phyloP scores from a whole-genome alignment of 1,284 basidiomycete genomes.

The Irpex sp. region DNA sequence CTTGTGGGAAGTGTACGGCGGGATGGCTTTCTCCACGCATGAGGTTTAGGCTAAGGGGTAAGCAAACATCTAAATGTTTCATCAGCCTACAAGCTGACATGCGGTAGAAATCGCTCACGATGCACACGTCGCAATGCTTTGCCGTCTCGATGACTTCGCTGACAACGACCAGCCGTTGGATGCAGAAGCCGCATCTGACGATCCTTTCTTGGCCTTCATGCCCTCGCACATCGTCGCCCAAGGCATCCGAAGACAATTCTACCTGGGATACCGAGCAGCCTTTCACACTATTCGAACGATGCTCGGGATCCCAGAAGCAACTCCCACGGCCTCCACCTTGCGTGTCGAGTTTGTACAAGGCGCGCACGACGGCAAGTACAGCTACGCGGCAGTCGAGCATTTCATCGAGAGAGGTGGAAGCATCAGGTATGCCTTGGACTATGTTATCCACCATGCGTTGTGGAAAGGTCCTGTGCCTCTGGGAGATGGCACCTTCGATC shows the following conservation, averaged over 20 bases:
- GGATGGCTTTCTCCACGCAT: slow-evolving; percentile 11
- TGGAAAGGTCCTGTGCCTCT: slow-evolving; percentile 9
- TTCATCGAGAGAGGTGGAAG: slow-evolving; percentile 9
- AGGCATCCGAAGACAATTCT: slow-evolving; percentile 9
- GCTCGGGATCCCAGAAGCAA: not conserved
- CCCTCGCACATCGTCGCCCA: not conserved
- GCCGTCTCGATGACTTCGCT: slow-evolving; percentile 3
- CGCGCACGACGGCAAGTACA: slow-evolving; percentile 2
- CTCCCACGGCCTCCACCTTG: slow-evolving; percentile 3
- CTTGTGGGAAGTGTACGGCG: slow-evolving; percentile 6
- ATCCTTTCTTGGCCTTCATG: slow-evolving; percentile 8
- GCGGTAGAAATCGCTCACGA: slow-evolving; percentile 9
- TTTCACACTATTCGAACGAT: slow-evolving; percentile 7
- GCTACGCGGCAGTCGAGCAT: slow-evolving; percentile 2
- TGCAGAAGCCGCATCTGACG: not conserved
- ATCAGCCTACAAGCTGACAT: not conserved
- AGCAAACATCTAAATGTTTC: not conserved
- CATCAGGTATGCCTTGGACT: slow-evolving; percentile 7
- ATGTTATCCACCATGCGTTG: slow-evolving; percentile 9
- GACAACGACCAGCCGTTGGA: slow-evolving; percentile 4
- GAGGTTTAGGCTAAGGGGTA: slow-evolving; percentile 10
- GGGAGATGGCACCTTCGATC: slow-evolving; percentile 10
- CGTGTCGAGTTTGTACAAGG: slow-evolving; percentile 7
- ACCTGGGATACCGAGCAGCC: slow-evolving; percentile 8
- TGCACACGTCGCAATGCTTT: slow-evolving; percentile 3